A percentile compares a stretch with the other conserved stretches of the same genome.
phyloP scores from a whole-genome alignment of 2,329 filamentous ascomycete genomes.

The Fusarium fracticaudum region DNA sequence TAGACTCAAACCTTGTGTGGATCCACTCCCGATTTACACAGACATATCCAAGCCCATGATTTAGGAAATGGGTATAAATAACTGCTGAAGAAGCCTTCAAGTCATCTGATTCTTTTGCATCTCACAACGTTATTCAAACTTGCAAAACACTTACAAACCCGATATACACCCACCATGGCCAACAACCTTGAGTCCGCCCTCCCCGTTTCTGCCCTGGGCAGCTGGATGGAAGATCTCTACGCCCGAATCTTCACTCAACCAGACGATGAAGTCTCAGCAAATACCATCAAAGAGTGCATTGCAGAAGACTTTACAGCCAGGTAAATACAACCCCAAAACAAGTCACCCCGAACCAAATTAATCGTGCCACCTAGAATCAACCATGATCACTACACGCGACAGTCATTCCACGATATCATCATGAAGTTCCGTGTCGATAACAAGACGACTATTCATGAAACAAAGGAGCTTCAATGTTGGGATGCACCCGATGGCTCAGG shows the following conservation, averaged over 20 bases:
- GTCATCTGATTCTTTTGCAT: fast-evolving
- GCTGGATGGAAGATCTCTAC: not conserved
- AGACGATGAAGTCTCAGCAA: not conserved
- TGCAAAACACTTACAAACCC: fast-evolving
- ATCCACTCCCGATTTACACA: not conserved
- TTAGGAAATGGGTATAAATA: not conserved
- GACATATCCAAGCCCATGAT: not conserved
- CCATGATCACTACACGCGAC: not conserved
- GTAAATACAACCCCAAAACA: not conserved
- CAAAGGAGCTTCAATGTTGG: not conserved
- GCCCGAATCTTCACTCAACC: not conserved
- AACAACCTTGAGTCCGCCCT: fast-evolving
- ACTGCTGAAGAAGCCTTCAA: not conserved
- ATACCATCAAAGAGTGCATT: fast-evolving
- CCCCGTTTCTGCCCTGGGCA: not conserved
- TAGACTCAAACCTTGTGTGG: not conserved
- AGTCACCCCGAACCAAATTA: not conserved
- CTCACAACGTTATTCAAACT: no score
- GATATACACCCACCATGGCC: not conserved
- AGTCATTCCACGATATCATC: not conserved
- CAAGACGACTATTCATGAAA: not conserved
- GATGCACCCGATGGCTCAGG: not conserved
- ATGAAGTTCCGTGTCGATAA: not conserved
- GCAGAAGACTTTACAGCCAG: not conserved
- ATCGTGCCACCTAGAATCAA: fast-evolving